Percentiles rank a stretch among this genome's conserved stretches.
Conservation (phyloP, 176 grass and related monocot genomes). For the Hordeum vulgare region MorexV3_pseudomolecules_assembly NC_058524.1:333417544-333418043, state of each 20-base stretch:
- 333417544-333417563: no score
- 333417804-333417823: constrained; percentile 92
- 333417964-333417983: no score
- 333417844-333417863: constrained; percentile 92
- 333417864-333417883: constrained; percentile 93
- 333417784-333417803: constrained; percentile 91
- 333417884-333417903: constrained; percentile 96
- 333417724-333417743: constrained; percentile 99
- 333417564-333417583: no score
- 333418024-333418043: no score
- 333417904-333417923: constrained; percentile 98
- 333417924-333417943: constrained; percentile 73
- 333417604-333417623: constrained; percentile 52
- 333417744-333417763: constrained; percentile 92
- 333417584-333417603: no score
- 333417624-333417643: constrained; percentile 43
- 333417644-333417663: constrained; percentile 54
- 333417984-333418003: no score
- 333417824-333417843: constrained; percentile 86
- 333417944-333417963: no score
- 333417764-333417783: constrained; percentile 96
- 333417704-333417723: constrained; percentile 95
- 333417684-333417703: no score
- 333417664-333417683: no score
- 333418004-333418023: no score